phyloP scores from a whole-genome alignment of 371 early-diverging fungal species.

The Quaeritorhiza haematococci region DNA sequence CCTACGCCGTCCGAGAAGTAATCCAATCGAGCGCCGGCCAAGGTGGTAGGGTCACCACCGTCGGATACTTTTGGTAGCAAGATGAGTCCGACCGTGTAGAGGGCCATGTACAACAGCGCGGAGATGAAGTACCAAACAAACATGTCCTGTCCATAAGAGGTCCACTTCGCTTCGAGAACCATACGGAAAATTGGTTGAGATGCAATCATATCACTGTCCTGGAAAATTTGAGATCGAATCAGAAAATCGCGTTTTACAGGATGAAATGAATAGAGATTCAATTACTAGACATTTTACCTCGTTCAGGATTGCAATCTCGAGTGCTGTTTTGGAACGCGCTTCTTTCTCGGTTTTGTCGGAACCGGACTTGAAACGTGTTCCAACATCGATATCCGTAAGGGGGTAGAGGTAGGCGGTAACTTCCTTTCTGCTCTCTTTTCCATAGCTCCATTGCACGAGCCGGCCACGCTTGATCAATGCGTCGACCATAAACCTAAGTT shows the following conservation, averaged over 20 bases:
- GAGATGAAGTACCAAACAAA: slow-evolving; percentile 10
- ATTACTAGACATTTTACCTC: slow-evolving; percentile 10
- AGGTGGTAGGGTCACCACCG: neutral
- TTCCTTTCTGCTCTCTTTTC: too few relatives aligned
- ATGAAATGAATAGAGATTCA: neutral
- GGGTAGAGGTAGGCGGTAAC: slow-evolving; percentile 5
- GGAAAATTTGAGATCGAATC: neutral
- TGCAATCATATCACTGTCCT: slow-evolving; percentile 16
- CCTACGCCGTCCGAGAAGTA: neutral
- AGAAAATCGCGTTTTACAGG: neutral
- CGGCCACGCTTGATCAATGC: neutral
- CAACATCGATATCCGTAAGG: slow-evolving; percentile 18
- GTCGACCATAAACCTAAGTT: neutral
- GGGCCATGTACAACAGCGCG: slow-evolving; percentile 11
- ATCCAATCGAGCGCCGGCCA: neutral
- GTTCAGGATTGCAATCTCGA: slow-evolving; percentile 15
- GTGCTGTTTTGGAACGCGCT: slow-evolving; percentile 5
- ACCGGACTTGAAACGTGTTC: neutral
- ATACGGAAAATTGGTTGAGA: slow-evolving; percentile 15
- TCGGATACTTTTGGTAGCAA: slow-evolving; percentile 11
- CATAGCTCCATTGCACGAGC: slow-evolving; percentile 14
- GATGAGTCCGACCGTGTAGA: slow-evolving; percentile 9
- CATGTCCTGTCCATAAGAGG: slow-evolving; percentile 10
- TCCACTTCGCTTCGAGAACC: slow-evolving; percentile 28
- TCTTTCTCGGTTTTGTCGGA: too few relatives aligned